Conservation (phyloP, 1,139 yeast species). For the Eremothecium coryli region DNA sequence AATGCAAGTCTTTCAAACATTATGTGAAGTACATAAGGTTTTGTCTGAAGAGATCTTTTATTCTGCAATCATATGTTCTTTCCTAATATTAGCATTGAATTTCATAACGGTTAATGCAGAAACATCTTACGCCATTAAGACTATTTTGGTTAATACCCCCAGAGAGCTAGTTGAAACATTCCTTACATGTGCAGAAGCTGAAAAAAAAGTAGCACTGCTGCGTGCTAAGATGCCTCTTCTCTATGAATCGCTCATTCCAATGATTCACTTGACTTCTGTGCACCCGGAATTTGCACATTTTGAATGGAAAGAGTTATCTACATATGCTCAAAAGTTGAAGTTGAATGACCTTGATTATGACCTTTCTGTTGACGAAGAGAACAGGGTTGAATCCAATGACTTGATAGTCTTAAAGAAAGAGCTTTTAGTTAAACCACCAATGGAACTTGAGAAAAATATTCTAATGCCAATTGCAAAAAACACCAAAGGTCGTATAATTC, state of each 20-base stretch:
- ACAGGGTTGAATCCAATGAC: conserved; percentile 18
- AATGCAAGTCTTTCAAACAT: conserved; percentile 40
- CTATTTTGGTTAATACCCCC: conserved; percentile 48
- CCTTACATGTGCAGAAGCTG: conserved; percentile 47
- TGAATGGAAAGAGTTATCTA: conserved; percentile 48
- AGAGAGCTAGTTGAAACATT: conserved; percentile 47
- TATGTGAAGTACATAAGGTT: conserved; percentile 36
- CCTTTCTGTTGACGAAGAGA: conserved; percentile 27
- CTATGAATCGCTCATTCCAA: conserved; percentile 47
- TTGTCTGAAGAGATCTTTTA: conserved; percentile 44
- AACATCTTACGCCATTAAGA: conserved; percentile 43
- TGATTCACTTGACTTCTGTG: conserved; percentile 50
- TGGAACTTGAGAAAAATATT: conserved; percentile 34
- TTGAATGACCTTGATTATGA: conserved; percentile 30
- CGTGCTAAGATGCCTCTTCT: conserved; percentile 62
- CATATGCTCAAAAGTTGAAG: conserved; percentile 44
- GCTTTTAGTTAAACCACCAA: conserved; percentile 35
- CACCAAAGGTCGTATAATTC: conserved; percentile 62
- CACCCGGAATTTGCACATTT: conserved; percentile 60
- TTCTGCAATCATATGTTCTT: conserved; percentile 50
- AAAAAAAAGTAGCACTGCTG: conserved; percentile 47
- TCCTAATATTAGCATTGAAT: conserved; percentile 53
- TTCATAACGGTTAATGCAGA: conserved; percentile 51
- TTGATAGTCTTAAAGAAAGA: conserved; percentile 35
- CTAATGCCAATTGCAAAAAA: conserved; percentile 39